phyloP scores from a whole-genome alignment of 2,329 filamentous ascomycete species.

The Incumbomyces delicatus region DNA sequence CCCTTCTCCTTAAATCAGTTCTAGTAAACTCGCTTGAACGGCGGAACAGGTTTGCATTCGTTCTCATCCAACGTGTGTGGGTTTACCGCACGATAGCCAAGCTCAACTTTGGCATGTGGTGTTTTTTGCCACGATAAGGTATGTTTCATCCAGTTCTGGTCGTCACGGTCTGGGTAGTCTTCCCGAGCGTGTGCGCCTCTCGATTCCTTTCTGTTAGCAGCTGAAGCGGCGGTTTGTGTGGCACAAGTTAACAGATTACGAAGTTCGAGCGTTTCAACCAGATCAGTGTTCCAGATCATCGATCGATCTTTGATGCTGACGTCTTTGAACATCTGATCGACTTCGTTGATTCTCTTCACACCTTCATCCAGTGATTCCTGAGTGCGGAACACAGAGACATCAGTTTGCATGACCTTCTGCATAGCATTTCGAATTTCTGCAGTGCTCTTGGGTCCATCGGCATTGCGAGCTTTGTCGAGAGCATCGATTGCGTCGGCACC shows the following conservation, averaged over 20 bases:
- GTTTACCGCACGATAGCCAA: constrained; percentile 77
- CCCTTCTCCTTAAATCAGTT: background rate
- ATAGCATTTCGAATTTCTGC: constrained; percentile 81
- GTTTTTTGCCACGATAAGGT: constrained; percentile 91
- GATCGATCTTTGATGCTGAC: constrained; percentile 95
- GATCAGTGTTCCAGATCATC: constrained; percentile 99
- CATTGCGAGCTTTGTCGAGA: constrained; percentile 75
- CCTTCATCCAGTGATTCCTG: constrained; percentile 90
- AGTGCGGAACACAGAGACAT: constrained; percentile 92
- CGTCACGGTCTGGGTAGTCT: constrained; percentile 91
- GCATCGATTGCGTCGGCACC: constrained; percentile 63
- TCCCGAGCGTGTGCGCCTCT: constrained; percentile 95
- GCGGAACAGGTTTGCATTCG: constrained; percentile 92
- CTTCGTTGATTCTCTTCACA: constrained; percentile 74
- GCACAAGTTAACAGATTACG: constrained; percentile 94
- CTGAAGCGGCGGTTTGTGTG: constrained; percentile 74
- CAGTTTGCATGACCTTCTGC: constrained; percentile 98
- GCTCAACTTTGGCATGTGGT: constrained; percentile 76
- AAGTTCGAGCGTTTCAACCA: constrained; percentile 92
- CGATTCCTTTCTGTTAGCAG: constrained; percentile 91
- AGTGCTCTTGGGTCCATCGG: constrained; percentile 76
- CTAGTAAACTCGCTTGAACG: constrained; percentile 66
- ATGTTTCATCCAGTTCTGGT: constrained; percentile 99
- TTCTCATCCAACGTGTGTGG: constrained; percentile 79
- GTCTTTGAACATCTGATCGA: constrained; percentile 69